Percentiles rank a stretch among this genome's conserved stretches.
These are phyloP conservation scores for Trichosporon sp. DNA, from an alignment of 1,284 basidiomycete species.

Conservation along the genomic window DNA sequence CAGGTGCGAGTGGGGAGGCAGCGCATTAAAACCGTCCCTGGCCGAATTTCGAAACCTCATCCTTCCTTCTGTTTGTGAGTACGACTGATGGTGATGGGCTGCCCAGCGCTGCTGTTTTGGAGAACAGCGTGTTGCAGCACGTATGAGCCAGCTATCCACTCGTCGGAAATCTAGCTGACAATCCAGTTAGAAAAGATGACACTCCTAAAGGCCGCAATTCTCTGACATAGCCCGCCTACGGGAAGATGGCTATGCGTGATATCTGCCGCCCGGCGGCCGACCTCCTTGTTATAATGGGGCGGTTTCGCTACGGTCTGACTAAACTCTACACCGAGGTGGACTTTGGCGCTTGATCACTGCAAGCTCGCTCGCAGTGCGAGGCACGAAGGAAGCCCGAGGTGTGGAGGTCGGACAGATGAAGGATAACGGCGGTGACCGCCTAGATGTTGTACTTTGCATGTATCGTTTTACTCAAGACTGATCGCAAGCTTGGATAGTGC, in stretches of 20 bases:
- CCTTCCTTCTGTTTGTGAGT: conserved; percentile 21
- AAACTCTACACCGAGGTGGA: conserved; percentile 21
- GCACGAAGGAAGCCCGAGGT: neutral
- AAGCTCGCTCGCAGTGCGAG: neutral
- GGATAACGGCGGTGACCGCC: conserved; percentile 8
- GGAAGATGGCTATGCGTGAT: conserved; percentile 31
- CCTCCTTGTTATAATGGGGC: conserved; percentile 51
- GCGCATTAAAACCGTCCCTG: conserved; percentile 8
- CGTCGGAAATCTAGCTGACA: neutral
- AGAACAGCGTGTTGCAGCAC: neutral
- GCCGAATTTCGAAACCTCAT: conserved; percentile 19
- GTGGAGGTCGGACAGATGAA: conserved; percentile 16
- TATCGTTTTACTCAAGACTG: neutral
- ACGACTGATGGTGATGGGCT: neutral
- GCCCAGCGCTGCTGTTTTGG: neutral
- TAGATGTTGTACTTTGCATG: conserved; percentile 9
- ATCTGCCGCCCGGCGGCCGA: conserved; percentile 49
- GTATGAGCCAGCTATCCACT: too few relatives aligned
- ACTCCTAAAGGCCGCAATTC: conserved; percentile 29
- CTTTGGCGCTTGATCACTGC: neutral
- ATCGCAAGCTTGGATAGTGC: neutral
- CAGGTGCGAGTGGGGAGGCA: neutral
- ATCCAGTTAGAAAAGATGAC: conserved; percentile 45
- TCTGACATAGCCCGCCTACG: conserved; percentile 19
- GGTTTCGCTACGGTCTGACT: conserved; percentile 46